A percentile compares a stretch with the other conserved stretches of the same genome.
These are phyloP conservation scores for Hibiscus mutabilis DNA, from an alignment of 345 rosid genomes.

Conservation along the genomic window DNA sequence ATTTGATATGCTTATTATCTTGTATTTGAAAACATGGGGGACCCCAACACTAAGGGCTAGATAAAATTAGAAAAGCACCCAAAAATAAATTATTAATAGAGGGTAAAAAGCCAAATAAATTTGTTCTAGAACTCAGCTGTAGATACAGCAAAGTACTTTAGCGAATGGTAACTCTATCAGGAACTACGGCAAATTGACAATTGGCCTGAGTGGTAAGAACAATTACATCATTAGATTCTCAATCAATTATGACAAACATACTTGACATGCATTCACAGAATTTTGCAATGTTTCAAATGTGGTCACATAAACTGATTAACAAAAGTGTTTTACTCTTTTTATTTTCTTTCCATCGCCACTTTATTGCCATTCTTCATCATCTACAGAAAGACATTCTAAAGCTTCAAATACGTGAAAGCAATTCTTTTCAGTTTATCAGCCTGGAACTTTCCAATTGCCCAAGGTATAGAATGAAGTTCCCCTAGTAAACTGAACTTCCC, in stretches of 20 bases:
- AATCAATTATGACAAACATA: neutral
- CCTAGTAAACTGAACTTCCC: neutral
- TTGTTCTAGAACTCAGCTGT: neutral
- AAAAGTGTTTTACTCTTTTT: too few species aligned
- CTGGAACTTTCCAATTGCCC: neutral
- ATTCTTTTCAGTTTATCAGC: neutral
- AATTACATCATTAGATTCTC: neutral
- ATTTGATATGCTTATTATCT: neutral
- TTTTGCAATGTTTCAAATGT: too few species aligned
- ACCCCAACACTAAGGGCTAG: neutral
- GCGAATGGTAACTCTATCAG: neutral
- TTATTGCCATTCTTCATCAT: neutral
- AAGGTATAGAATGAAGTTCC: neutral
- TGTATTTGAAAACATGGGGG: too few species aligned
- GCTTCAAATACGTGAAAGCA: neutral
- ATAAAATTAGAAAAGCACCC: neutral
- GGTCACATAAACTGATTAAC: too few species aligned
- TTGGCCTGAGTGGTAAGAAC: neutral
- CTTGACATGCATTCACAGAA: neutral
- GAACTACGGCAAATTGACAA: neutral
- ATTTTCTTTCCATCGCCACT: neutral
- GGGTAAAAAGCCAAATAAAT: neutral
- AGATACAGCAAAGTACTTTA: neutral
- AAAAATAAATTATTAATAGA: neutral
- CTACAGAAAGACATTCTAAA: neutral